Evolutionary conservation across 495 filamentous ascomycete genomes (phyloP), one percentile per base, ranked within the genome.

Genomic region (Xylaria longipes): DNA sequence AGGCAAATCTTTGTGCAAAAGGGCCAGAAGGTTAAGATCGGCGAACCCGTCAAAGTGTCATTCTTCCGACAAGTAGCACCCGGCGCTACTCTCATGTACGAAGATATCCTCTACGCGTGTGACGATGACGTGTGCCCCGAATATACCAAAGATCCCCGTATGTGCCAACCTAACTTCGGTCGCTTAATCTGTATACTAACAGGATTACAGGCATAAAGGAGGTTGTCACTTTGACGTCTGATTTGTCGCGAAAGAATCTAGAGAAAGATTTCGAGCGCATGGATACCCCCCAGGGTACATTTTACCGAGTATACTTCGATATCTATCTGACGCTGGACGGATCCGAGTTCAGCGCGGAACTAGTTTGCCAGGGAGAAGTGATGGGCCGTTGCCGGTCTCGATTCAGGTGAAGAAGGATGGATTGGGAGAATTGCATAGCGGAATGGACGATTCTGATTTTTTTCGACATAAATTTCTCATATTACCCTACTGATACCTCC

Each of bases 191-290:
- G 5, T n/a, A 31, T 14, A 9, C 82, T 85, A 66, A 84, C 77
- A 73, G 57, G 61, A 72, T 25, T 5, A 69, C 76, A 99, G 95
- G 95, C 73, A 98, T 99, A 89, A 98, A 98, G 87, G 96, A 99
- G 82, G 94, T 99, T 39, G 97, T 99, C 71, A 99, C 96, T 2
- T 90, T 99, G 50, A 98, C 97, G 11, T 97, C 94, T 56, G 96
- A 99, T 80, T 87, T 99, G 45, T 97, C 94, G 20, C 91, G 96
- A 72, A 99, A 99, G 87, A 98, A 98, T 79, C 90, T 99, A 1
- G 96, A 99, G 81, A 98, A 97, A 80, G 96, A 99, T 79, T 99
- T 99, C 71, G 96, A 99, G 83, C 90, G 97, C 75, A 99, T 99
- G 96, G 96, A 99, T 81, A 99, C 96, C 5, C 96, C 96, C 2